Base-by-base conservation (phyloP, 148 eudicot genomes). In the Chenopodium berlandieri region DNA sequence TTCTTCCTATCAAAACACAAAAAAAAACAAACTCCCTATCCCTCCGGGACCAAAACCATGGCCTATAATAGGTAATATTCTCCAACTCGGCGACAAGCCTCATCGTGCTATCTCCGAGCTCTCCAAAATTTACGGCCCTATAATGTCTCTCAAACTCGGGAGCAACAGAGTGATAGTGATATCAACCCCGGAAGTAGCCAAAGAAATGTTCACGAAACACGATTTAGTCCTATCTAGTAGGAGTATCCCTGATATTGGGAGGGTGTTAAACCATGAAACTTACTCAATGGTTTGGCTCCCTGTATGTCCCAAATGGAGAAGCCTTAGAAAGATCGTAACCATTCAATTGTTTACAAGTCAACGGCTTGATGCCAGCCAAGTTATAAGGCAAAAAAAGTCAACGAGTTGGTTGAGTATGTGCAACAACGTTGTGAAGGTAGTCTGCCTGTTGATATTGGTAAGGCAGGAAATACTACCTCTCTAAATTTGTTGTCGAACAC, bases 121-220 rank as follows among this genome's bases (percentile, higher is more conserved):
- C 11, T 74, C 91, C 64, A 80, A 83, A 48, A 67, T 7, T 3
- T 83, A 88, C 16, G 89, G 91, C 9, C 91, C 89, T 11, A n/a
- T 88, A 3, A 85, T 86, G 88, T 66, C 82, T 5, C 89, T 89
- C 31, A 81, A 83, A 67, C 80, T 90, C 17, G 92, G 92, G 0
- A 82, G 71, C 71, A 71, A 70, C 22, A 83, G 84, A 25, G 67
- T 85, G 30, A 63, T 90, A 5, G 81, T 90, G 10, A 84, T 85
- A 13, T 88, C 92, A 34, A 88, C 90, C 0, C 71, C 84, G 1
- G 69, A 83, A 40, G n/a, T 78, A 0, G 79, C 87, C 52, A 62
- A 44, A 80, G 66, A 81, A 58, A 37, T 81, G 67, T 75, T 85
- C 16, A 58, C 37, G 16, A 25, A 76, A 47, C 76, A 76, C 12